These are phyloP conservation scores for Arthonia radiata DNA, from an alignment of 495 filamentous ascomycete genomes.

Conservation along the genomic window DNA sequence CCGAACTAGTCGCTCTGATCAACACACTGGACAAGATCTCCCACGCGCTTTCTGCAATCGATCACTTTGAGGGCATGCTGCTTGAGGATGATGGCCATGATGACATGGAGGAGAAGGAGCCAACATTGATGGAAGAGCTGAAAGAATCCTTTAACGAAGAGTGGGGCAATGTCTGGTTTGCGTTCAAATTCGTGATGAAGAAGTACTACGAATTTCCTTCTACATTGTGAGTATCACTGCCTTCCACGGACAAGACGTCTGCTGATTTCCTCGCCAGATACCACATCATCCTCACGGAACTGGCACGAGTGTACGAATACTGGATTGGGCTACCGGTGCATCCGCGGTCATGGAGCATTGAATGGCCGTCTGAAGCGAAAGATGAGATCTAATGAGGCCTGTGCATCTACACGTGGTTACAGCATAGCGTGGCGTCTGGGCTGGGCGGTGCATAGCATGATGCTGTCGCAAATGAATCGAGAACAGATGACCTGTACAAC, in stretches of 20 bases:
- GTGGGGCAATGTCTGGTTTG: conserved; percentile 30
- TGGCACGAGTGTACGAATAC: conserved; percentile 39
- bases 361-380: conserved; percentile 7
- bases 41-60: conserved; percentile 47
- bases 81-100: conserved; percentile 23
- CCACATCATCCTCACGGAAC: conserved; percentile 33
- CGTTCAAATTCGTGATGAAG: conserved; percentile 35
- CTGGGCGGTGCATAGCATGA: no score
- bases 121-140: conserved; percentile 6
- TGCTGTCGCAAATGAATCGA: no score
- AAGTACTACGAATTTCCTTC: conserved; percentile 45
- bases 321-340: conserved; percentile 54
- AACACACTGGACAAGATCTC: conserved; percentile 80
- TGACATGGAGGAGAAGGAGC: conserved; percentile 14
- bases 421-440: no score
- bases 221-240: conserved; percentile 34
- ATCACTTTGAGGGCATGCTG: conserved; percentile 47
- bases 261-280: conserved; percentile 18
- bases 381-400: conserved; percentile 15
- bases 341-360: conserved; percentile 40
- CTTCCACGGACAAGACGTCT: background rate
- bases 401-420: no score
- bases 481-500: no score
- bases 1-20: conserved; percentile 78
- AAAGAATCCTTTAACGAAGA: conserved; percentile 38